Evolutionary conservation across 2,329 filamentous ascomycete genomes (phyloP).

Genomic region (Penicillium crustosum): DNA sequence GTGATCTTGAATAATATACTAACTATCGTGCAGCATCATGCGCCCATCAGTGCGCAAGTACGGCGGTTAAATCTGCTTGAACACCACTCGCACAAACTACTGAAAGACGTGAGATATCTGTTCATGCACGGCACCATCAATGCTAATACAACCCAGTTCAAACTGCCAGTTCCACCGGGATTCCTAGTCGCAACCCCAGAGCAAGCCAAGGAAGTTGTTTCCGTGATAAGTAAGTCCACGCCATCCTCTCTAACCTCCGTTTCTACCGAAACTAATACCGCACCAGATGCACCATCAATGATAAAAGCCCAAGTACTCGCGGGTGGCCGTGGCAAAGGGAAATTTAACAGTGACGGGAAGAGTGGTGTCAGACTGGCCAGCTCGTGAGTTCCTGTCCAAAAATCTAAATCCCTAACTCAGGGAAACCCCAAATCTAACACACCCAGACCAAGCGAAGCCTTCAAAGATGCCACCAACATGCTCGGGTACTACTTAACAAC

Average conservation of each 20-base stretch:
- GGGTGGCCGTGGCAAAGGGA: conserved; percentile 35
- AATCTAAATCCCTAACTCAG: background rate
- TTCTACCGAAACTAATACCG: background rate
- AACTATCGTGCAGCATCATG: background rate
- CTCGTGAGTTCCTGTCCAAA: conserved; percentile 15
- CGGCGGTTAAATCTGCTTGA: conserved; percentile 3
- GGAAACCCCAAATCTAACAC: background rate
- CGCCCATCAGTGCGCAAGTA: background rate
- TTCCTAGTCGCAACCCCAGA: conserved; percentile 25
- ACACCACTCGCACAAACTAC: conserved; percentile 2
- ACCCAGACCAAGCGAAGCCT: conserved; percentile 28
- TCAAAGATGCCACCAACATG: conserved; percentile 30
- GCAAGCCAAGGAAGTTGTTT: conserved; percentile 27
- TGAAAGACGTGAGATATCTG: background rate
- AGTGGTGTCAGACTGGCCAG: conserved; percentile 30
- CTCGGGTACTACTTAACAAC: conserved; percentile 31
- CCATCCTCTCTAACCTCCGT: background rate
- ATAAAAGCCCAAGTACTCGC: conserved; percentile 36
- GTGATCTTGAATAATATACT: background rate
- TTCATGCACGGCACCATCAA: background rate
- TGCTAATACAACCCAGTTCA: conserved; percentile 19
- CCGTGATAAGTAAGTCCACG: conserved; percentile 22
- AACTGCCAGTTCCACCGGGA: conserved; percentile 30
- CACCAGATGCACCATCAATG: conserved; percentile 28
- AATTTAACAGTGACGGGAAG: conserved; percentile 30